phyloP scores from a whole-genome alignment of 345 rosid species.

The Erodium maritimum region DNA sequence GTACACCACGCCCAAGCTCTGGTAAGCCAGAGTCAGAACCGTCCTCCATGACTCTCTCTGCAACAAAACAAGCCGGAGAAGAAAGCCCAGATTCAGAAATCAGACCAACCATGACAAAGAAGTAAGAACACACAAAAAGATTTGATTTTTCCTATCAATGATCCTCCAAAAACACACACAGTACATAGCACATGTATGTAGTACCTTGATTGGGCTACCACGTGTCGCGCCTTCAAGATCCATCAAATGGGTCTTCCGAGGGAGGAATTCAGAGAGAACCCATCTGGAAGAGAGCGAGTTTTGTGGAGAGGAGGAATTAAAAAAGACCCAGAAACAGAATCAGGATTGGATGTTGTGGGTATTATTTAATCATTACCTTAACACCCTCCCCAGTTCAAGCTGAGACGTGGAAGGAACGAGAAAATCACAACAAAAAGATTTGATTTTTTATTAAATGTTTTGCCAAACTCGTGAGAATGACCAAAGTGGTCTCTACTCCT shows the following conservation, averaged over 20 bases:
- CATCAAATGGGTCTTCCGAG: slow-evolving; percentile 21
- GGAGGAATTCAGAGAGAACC: slow-evolving; percentile 16
- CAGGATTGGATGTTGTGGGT: slow-evolving; percentile 9
- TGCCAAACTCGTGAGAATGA: neutral
- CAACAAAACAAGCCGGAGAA: slow-evolving; percentile 7
- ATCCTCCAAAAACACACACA: neutral
- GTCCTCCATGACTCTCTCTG: slow-evolving; percentile 76
- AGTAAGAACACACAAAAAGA: slow-evolving; percentile 3
- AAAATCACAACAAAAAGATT: neutral
- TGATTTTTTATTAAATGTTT: neutral
- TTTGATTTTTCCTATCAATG: neutral
- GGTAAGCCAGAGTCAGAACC: slow-evolving; percentile 67
- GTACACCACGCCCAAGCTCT: slow-evolving; percentile 79
- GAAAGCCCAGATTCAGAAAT: neutral
- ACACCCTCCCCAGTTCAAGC: slow-evolving; percentile 25
- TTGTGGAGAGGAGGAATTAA: neutral
- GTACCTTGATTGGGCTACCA: slow-evolving; percentile 49
- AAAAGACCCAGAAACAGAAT: slow-evolving; percentile 6
- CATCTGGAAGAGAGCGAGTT: slow-evolving; percentile 14
- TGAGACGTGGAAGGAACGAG: slow-evolving; percentile 6
- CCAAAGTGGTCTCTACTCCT: neutral
- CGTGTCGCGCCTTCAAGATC: slow-evolving; percentile 44
- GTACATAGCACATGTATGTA: slow-evolving; percentile 12
- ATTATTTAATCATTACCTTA: neutral
- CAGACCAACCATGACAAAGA: neutral